Conservation (phyloP, 805 yeast genomes). For the Kluyveromyces nonfermentans region DNA sequence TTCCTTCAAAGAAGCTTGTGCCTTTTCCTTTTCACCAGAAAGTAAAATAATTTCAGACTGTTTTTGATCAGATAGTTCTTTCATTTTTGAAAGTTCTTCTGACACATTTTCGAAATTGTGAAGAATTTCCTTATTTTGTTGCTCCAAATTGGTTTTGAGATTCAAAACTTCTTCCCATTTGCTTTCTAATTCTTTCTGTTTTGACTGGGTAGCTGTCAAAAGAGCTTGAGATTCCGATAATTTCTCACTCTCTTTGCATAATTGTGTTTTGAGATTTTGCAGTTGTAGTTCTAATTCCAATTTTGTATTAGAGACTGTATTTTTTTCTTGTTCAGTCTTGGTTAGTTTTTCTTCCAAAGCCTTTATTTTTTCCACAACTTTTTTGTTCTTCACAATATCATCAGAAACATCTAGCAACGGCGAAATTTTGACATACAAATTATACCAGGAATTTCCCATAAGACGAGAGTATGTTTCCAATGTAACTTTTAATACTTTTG, state of each 20-base stretch:
- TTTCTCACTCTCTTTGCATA: conserved; percentile 33
- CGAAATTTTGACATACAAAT: conserved; percentile 55
- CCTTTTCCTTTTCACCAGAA: conserved; percentile 7
- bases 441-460: conserved; percentile 68
- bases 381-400: conserved; percentile 48
- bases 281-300: conserved; percentile 24
- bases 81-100: conserved; percentile 16
- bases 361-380: conserved; percentile 47
- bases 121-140: conserved; percentile 21
- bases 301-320: conserved; percentile 21
- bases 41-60: not conserved
- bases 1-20: conserved; percentile 12
- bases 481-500: conserved; percentile 56
- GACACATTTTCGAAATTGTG: conserved; percentile 13
- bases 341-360: conserved; percentile 39
- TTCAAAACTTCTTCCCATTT: conserved; percentile 15
- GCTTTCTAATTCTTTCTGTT: conserved; percentile 29
- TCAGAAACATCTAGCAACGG: conserved; percentile 64
- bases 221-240: conserved; percentile 40
- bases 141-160: conserved; percentile 17
- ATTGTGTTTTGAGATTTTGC: conserved; percentile 22
- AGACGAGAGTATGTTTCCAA: conserved; percentile 43
- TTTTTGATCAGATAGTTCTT: conserved; percentile 1
- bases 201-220: conserved; percentile 35
- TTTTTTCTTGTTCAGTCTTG: conserved; percentile 28